Percentiles rank a stretch among this genome's conserved stretches.
Conservation (phyloP, 176 grass and related monocot genomes). For the Phoenix dactylifera region DNA sequence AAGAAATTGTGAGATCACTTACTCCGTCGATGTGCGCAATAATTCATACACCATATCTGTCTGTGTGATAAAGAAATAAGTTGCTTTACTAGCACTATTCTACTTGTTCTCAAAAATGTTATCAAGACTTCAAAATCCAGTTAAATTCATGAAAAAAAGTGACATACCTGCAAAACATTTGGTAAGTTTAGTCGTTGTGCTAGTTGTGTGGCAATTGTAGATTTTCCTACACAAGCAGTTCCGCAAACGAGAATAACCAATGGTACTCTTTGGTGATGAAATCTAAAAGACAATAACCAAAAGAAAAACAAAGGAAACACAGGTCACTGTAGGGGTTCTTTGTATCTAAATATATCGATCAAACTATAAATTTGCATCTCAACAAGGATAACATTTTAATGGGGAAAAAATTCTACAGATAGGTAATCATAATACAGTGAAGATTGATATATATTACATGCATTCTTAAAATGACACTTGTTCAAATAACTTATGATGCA, state of each 20-base stretch:
- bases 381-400: too few relatives aligned
- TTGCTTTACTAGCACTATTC: neutral
- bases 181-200: conserved; percentile 92
- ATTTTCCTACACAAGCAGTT: conserved; percentile 96
- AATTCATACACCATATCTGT: conserved; percentile 99
- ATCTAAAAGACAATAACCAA: conserved; percentile 35
- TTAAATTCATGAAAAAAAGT: conserved; percentile 2
- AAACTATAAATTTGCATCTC: too few relatives aligned
- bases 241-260: conserved; percentile 94
- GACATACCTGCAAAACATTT: conserved; percentile 87
- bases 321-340: neutral
- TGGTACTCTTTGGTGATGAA: conserved; percentile 96
- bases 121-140: too few relatives aligned
- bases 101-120: neutral
- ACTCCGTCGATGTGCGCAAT: conserved; percentile 87
- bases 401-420: too few relatives aligned
- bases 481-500: too few relatives aligned
- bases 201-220: conserved; percentile 95
- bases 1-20: conserved; percentile 14
- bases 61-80: conserved; percentile 33
- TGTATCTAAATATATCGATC: neutral
- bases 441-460: too few relatives aligned
- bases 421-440: too few relatives aligned
- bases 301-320: neutral
- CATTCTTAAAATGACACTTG: too few relatives aligned